Percentiles rank a stretch among this genome's conserved stretches.
Conservation (phyloP, 108 stramenopile species). For the Nitzschia sp. region DNA sequence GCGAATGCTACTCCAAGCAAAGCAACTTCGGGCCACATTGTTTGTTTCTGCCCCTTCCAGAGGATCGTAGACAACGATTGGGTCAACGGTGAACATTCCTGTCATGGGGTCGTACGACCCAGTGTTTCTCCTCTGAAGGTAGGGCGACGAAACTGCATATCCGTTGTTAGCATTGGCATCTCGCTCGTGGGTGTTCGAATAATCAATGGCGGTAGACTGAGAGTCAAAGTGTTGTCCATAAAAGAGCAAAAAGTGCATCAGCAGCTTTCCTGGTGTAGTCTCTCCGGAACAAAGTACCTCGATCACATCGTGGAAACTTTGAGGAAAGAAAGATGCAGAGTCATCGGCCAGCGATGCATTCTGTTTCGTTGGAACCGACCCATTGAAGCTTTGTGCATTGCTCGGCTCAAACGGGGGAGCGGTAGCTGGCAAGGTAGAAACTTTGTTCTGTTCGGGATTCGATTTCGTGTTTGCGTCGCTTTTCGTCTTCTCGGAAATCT, state of each 20-base stretch:
- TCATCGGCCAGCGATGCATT: conserved; percentile 5
- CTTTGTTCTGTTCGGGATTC: background rate
- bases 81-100: conserved; percentile 85
- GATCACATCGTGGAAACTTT: conserved; percentile 83
- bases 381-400: background rate
- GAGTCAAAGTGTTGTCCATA: conserved; percentile 90
- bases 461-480: background rate
- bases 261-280: conserved; percentile 78
- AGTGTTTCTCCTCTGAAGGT: conserved; percentile 55
- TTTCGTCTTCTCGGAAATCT: background rate
- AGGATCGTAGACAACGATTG: conserved; percentile 86
- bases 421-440: background rate
- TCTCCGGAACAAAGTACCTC: conserved; percentile 87
- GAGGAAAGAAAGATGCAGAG: conserved; percentile 50
- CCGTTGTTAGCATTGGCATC: conserved; percentile 32
- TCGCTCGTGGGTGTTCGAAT: conserved; percentile 58
- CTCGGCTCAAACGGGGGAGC: background rate
- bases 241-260: conserved; percentile 87
- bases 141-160: conserved; percentile 57
- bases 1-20: conserved; percentile 80
- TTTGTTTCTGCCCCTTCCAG: conserved; percentile 77
- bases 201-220: conserved; percentile 72
- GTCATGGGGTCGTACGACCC: conserved; percentile 79
- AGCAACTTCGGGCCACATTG: conserved; percentile 84
- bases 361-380: background rate